Evolutionary conservation across 2,329 filamentous ascomycete species (phyloP).

Genomic region (Paraphaeosphaeria minitans): DNA sequence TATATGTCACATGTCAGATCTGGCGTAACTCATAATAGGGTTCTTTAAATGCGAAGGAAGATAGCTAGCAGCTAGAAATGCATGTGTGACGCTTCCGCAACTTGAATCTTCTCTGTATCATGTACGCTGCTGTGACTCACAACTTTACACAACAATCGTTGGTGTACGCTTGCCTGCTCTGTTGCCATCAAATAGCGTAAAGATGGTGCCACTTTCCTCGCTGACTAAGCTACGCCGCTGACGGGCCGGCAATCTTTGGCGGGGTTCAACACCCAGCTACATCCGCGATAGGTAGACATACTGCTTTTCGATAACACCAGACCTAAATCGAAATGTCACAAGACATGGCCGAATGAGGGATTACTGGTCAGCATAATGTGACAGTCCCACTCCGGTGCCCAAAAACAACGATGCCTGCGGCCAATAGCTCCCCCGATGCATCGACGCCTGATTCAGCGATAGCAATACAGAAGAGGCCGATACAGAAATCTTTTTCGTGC

Average conservation of each 20-base stretch:
- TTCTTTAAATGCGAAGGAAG: conserved; percentile 8
- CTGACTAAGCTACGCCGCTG: neutral
- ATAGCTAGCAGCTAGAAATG: conserved; percentile 6
- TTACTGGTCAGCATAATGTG: neutral
- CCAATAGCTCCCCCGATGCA: neutral
- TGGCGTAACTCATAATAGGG: conserved; percentile 10
- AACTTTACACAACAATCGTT: neutral
- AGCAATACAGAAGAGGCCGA: neutral
- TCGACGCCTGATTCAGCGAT: conserved; percentile 11
- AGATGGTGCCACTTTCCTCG: neutral
- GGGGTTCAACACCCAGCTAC: neutral
- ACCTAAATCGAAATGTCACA: neutral
- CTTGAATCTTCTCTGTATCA: neutral
- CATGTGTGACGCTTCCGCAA: conserved; percentile 1
- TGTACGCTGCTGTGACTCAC: neutral
- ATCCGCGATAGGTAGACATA: no score
- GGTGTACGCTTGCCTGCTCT: neutral
- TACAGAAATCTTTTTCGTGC: conserved; percentile 40
- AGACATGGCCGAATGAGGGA: neutral
- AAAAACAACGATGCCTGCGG: neutral
- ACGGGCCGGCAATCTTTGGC: conserved; percentile 3
- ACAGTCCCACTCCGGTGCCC: neutral
- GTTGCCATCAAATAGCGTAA: neutral
- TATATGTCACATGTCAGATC: conserved; percentile 13
- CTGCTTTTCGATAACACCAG: neutral